These are phyloP conservation scores for Allium fistulosum DNA, from an alignment of 106 monocot species.

Conservation along the genomic window DNA sequence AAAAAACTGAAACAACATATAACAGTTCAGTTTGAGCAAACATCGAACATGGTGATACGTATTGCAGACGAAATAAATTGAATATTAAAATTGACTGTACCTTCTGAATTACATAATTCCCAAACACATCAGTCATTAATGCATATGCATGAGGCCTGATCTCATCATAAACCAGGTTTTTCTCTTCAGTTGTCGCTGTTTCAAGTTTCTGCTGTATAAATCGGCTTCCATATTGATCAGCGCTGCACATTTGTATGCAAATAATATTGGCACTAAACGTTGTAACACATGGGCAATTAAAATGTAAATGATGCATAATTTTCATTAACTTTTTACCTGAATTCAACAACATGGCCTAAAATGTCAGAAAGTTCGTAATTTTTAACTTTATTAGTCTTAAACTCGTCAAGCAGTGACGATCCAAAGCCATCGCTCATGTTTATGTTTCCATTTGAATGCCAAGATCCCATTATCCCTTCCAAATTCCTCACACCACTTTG, in stretches of 20 bases:
- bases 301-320: neutral
- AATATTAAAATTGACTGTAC: slow-evolving; percentile 11
- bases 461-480: slow-evolving; percentile 19
- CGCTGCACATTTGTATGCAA: slow-evolving; percentile 25
- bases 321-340: slow-evolving; percentile 50
- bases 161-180: slow-evolving; percentile 65
- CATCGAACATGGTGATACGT: neutral
- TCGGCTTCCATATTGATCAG: slow-evolving; percentile 80
- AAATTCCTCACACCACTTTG: slow-evolving; percentile 63
- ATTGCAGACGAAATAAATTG: neutral
- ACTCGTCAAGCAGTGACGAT: slow-evolving; percentile 80
- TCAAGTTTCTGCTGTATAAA: slow-evolving; percentile 93
- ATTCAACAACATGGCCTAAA: slow-evolving; percentile 90
- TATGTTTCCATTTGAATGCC: slow-evolving; percentile 10
- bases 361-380: slow-evolving; percentile 89
- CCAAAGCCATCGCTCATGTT: slow-evolving; percentile 48
- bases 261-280: neutral
- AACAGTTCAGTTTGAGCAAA: neutral
- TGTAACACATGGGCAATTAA: neutral
- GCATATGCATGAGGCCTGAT: slow-evolving; percentile 53
- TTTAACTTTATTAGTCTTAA: slow-evolving; percentile 87
- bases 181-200: slow-evolving; percentile 61
- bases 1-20: slow-evolving; percentile 46
- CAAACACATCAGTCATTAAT: slow-evolving; percentile 89
- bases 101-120: slow-evolving; percentile 91